Percentiles rank a stretch among this genome's conserved stretches.
Evolutionary conservation across 108 stramenopile species (phyloP).

Genomic region (Skeletonema menzelii): DNA sequence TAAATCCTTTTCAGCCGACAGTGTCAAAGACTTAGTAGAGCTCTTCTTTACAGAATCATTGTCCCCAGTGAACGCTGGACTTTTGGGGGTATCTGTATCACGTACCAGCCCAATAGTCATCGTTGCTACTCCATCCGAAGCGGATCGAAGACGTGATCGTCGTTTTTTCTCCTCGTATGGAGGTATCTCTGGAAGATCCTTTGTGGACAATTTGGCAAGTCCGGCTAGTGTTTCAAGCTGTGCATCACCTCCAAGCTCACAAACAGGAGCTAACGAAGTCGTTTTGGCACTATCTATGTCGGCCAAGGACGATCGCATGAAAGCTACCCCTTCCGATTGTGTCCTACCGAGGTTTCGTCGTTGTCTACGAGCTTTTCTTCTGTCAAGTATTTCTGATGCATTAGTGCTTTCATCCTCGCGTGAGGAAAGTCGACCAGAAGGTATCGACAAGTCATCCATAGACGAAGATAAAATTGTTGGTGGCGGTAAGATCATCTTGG

Average conservation of each 20-base stretch:
- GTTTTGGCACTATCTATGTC: not conserved
- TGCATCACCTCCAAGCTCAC: not conserved
- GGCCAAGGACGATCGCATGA: not conserved
- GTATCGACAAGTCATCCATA: not conserved
- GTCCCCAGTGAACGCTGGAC: not conserved
- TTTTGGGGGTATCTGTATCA: not conserved
- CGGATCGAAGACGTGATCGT: not conserved
- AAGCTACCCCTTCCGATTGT: slow-evolving; percentile 1
- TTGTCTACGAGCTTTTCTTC: not conserved
- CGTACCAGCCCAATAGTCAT: not conserved
- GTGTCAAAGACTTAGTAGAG: not conserved
- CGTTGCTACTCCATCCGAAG: not conserved
- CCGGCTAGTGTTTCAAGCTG: slow-evolving; percentile 3
- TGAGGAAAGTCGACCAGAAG: not conserved
- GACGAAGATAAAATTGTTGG: not conserved
- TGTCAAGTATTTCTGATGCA: not conserved
- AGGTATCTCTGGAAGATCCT: slow-evolving; percentile 5
- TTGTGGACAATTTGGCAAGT: not conserved
- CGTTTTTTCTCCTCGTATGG: not conserved
- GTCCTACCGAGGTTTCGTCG: not conserved
- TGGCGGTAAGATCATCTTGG: not conserved
- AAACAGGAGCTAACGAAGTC: not conserved
- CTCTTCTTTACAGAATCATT: not conserved
- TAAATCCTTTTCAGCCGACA: not conserved
- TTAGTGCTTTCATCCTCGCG: not conserved